These are phyloP conservation scores for Candida mattraensis DNA, from an alignment of 805 yeast species.

Conservation along the genomic window DNA sequence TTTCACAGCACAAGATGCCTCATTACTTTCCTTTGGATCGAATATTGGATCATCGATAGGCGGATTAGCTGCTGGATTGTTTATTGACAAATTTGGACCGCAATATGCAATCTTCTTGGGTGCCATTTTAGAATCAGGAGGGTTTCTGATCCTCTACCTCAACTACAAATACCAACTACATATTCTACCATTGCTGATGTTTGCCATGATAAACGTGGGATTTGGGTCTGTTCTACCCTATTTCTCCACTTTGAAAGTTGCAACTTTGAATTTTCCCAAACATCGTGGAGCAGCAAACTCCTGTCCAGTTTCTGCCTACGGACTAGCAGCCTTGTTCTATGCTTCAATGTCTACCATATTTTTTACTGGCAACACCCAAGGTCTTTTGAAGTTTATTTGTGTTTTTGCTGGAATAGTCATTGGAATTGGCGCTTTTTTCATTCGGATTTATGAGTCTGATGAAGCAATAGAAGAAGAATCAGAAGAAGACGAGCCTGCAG, in stretches of 20 bases:
- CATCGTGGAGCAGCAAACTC: slow-evolving; percentile 73
- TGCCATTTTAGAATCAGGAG: slow-evolving; percentile 50
- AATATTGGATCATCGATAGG: slow-evolving; percentile 67
- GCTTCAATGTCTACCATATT: slow-evolving; percentile 55
- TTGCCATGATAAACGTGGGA: slow-evolving; percentile 55
- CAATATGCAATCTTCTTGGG: slow-evolving; percentile 54
- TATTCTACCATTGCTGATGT: slow-evolving; percentile 42
- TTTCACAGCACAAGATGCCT: slow-evolving; percentile 59
- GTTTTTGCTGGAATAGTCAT: slow-evolving; percentile 49
- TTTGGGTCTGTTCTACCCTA: slow-evolving; percentile 63
- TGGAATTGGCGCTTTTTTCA: slow-evolving; percentile 45
- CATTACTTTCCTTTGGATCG: slow-evolving; percentile 60
- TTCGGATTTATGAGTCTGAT: slow-evolving; percentile 35
- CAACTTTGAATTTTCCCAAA: slow-evolving; percentile 65
- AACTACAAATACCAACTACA: slow-evolving; percentile 44
- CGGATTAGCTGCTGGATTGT: slow-evolving; percentile 68
- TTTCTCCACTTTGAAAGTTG: slow-evolving; percentile 58
- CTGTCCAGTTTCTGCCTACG: slow-evolving; percentile 66
- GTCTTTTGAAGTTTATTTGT: slow-evolving; percentile 55
- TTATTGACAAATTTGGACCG: slow-evolving; percentile 65
- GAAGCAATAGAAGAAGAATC: slow-evolving; percentile 25
- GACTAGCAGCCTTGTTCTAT: slow-evolving; percentile 67
- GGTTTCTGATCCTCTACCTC: slow-evolving; percentile 51
- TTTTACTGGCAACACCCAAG: slow-evolving; percentile 53
- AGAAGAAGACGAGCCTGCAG: slow-evolving; percentile 20